Evolutionary conservation across 2,329 filamentous ascomycete genomes (phyloP).

Genomic region (Fusarium staphyleae): DNA sequence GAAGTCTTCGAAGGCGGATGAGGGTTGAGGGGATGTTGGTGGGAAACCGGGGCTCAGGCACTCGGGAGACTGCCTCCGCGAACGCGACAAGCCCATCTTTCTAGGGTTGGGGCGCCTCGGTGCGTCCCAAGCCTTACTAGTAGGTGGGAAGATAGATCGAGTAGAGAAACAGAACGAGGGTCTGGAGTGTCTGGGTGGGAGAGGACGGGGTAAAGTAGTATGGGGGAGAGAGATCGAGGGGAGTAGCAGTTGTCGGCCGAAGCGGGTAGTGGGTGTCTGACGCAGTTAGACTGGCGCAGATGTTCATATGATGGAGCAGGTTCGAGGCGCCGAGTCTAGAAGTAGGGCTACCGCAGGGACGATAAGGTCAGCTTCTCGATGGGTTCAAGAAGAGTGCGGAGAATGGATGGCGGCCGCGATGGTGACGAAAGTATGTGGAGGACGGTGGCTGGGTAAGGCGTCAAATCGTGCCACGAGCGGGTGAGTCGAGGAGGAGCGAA

Average conservation of each 20-base stretch:
- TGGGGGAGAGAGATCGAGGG: conserved; percentile 19
- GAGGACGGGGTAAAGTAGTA: conserved; percentile 36
- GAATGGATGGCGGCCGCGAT: conserved; percentile 8
- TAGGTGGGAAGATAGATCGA: conserved; percentile 19
- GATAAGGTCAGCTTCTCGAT: conserved; percentile 12
- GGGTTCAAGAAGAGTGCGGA: conserved; percentile 12
- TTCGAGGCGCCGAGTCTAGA: conserved; percentile 39
- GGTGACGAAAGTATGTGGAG: conserved; percentile 23
- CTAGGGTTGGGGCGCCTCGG: conserved; percentile 25
- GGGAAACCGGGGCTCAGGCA: conserved; percentile 52
- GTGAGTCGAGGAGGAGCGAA: neutral
- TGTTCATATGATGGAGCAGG: conserved; percentile 32
- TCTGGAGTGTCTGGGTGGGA: conserved; percentile 24
- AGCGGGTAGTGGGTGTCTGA: conserved; percentile 30
- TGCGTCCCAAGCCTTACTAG: conserved; percentile 32
- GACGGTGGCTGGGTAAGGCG: conserved; percentile 28
- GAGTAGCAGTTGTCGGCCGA: conserved; percentile 22
- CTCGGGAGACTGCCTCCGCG: conserved; percentile 54
- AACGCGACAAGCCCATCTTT: conserved; percentile 57
- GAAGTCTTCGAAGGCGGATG: conserved; percentile 55
- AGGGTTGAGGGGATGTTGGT: conserved; percentile 54
- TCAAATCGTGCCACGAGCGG: conserved; percentile 16
- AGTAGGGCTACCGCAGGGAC: conserved; percentile 31
- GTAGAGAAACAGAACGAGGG: conserved; percentile 11
- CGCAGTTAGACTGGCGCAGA: conserved; percentile 30